Conservation (phyloP, 2,329 filamentous ascomycete genomes). For the Blumeria hordei region DNA sequence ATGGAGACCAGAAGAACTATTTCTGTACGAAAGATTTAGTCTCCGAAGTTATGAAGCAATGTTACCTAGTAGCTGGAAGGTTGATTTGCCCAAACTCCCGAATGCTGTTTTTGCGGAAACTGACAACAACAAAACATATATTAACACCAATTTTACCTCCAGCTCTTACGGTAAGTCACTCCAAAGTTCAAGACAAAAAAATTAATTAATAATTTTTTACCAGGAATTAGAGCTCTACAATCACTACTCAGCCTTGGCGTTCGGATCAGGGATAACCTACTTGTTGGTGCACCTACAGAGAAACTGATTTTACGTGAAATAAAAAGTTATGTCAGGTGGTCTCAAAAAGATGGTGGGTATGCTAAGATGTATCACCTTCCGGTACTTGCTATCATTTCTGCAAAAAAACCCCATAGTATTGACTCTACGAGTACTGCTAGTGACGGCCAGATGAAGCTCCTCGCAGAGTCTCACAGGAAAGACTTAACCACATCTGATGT, state of each 20-base stretch:
- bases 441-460: slow-evolving; percentile 10
- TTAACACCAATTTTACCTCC: slow-evolving; percentile 10
- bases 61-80: slow-evolving; percentile 10
- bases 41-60: slow-evolving; percentile 13
- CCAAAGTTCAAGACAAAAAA: background rate
- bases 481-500: slow-evolving; percentile 4
- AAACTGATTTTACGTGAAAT: slow-evolving; percentile 12
- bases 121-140: slow-evolving; percentile 8
- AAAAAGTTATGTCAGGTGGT: slow-evolving; percentile 14
- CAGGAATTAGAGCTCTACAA: slow-evolving; percentile 11
- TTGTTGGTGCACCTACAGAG: slow-evolving; percentile 6
- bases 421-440: slow-evolving; percentile 8
- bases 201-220: slow-evolving; percentile 3
- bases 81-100: slow-evolving; percentile 14
- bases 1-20: slow-evolving; percentile 13
- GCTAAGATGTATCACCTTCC: slow-evolving; percentile 12
- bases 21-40: slow-evolving; percentile 12
- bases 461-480: slow-evolving; percentile 11
- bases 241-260: slow-evolving; percentile 11
- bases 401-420: slow-evolving; percentile 5
- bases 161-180: slow-evolving; percentile 9
- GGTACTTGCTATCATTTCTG: slow-evolving; percentile 9
- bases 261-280: slow-evolving; percentile 9
- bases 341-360: slow-evolving; percentile 15
- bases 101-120: slow-evolving; percentile 9